Percentiles rank a stretch among this genome's conserved stretches.
phyloP scores from a whole-genome alignment of 345 rosid genomes.

The Brassica cretica region DNA sequence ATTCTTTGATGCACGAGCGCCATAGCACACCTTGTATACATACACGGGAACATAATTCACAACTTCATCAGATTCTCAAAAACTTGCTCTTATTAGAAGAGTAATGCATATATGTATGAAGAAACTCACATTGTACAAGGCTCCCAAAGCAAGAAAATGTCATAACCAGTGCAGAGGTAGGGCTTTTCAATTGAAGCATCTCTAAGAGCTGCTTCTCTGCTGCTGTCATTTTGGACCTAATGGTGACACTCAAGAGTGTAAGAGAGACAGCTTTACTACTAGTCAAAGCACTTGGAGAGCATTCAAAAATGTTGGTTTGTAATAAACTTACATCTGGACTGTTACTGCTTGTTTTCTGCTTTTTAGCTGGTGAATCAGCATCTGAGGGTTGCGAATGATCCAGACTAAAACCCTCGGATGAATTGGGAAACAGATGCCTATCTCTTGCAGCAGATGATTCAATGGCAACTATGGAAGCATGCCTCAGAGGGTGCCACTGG shows the following conservation, averaged over 20 bases:
- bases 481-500: slow-evolving; percentile 71
- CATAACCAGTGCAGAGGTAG: slow-evolving; percentile 88
- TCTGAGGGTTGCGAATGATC: slow-evolving; percentile 38
- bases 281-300: neutral
- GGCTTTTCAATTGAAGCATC: slow-evolving; percentile 46
- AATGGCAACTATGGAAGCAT: slow-evolving; percentile 80
- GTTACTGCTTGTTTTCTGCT: slow-evolving; percentile 51
- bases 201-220: slow-evolving; percentile 28
- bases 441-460: slow-evolving; percentile 88
- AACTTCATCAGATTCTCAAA: neutral
- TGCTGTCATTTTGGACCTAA: slow-evolving; percentile 46
- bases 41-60: slow-evolving; percentile 23
- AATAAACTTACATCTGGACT: slow-evolving; percentile 37
- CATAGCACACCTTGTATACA: slow-evolving; percentile 74
- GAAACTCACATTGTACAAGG: slow-evolving; percentile 82
- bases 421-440: slow-evolving; percentile 55
- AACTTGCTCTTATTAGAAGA: neutral
- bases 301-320: neutral
- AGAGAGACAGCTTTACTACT: slow-evolving; percentile 26
- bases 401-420: slow-evolving; percentile 30
- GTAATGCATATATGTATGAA: neutral
- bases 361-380: slow-evolving; percentile 52
- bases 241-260: neutral
- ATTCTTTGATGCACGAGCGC: slow-evolving; percentile 86
- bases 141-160: slow-evolving; percentile 82